phyloP scores from a whole-genome alignment of 2,329 filamentous ascomycete genomes.

The Fusarium fujikuroi region DNA sequence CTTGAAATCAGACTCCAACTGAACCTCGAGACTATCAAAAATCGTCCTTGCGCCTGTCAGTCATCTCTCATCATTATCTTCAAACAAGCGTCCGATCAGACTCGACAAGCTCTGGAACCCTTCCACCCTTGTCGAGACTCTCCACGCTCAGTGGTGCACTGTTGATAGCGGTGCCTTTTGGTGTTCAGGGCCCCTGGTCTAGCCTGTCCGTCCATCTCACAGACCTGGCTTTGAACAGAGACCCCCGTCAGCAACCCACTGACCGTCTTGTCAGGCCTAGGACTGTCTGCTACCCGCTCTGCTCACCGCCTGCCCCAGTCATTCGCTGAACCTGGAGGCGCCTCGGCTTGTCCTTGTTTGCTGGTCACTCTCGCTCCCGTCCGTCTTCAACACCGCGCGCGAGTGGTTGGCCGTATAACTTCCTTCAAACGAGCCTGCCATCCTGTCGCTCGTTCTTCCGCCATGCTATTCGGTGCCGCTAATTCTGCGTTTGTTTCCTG shows the following conservation, averaged over 20 bases:
- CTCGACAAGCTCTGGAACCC: slow-evolving; percentile 16
- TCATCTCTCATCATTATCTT: slow-evolving; percentile 19
- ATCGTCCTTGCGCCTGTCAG: slow-evolving; percentile 20
- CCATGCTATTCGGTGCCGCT: slow-evolving; percentile 42
- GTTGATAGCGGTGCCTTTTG: slow-evolving; percentile 30
- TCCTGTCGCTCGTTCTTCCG: slow-evolving; percentile 39
- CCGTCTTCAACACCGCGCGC: slow-evolving; percentile 40
- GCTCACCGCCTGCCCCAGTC: slow-evolving; percentile 45
- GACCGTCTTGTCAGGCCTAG: slow-evolving; percentile 37
- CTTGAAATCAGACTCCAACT: not conserved
- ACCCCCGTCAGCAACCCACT: slow-evolving; percentile 26
- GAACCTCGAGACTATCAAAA: slow-evolving; percentile 3
- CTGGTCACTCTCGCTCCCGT: slow-evolving; percentile 33
- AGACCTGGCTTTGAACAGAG: slow-evolving; percentile 30
- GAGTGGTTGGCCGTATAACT: slow-evolving; percentile 42
- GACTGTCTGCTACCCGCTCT: slow-evolving; percentile 29
- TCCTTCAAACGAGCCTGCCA: slow-evolving; percentile 34
- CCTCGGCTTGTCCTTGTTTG: slow-evolving; percentile 22
- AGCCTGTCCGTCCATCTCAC: slow-evolving; percentile 36
- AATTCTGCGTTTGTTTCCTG: slow-evolving; percentile 36
- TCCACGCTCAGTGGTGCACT: slow-evolving; percentile 25
- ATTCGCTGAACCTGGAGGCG: slow-evolving; percentile 35
- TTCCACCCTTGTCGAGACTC: slow-evolving; percentile 19
- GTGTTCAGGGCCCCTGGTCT: slow-evolving; percentile 37
- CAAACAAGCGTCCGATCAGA: slow-evolving; percentile 32